phyloP scores from a whole-genome alignment of 2,329 filamentous ascomycete genomes.

The Colletotrichum australisinense region DNA sequence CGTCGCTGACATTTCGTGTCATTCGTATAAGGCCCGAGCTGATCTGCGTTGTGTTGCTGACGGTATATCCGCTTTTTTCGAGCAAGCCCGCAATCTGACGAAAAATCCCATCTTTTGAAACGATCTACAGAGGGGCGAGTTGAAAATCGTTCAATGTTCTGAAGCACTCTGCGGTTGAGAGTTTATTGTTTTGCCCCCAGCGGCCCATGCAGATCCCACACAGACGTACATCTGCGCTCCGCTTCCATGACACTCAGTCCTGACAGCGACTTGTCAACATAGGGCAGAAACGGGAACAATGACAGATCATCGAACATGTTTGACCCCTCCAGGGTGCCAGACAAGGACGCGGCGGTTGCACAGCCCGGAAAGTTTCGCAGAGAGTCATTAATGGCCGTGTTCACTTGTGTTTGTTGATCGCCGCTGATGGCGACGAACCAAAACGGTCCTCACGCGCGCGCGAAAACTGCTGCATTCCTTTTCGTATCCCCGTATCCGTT shows the following conservation, averaged over 20 bases:
- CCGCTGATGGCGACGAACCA: background rate
- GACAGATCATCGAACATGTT: conserved; percentile 12
- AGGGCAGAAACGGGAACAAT: background rate
- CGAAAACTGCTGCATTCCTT: background rate
- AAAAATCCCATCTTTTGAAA: conserved; percentile 15
- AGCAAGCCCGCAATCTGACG: background rate
- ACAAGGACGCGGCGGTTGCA: background rate
- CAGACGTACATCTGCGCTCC: background rate
- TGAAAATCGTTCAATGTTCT: background rate
- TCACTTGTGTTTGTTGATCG: background rate
- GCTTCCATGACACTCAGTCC: background rate
- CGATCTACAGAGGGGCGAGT: background rate
- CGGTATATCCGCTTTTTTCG: background rate
- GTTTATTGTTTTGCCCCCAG: background rate
- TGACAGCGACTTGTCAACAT: conserved; percentile 9
- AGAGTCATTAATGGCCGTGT: conserved; percentile 12
- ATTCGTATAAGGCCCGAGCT: background rate
- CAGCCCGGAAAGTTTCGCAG: conserved; percentile 16
- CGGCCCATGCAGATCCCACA: conserved; percentile 12
- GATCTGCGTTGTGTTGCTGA: background rate
- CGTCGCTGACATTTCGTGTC: conserved; percentile 1
- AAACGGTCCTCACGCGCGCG: background rate
- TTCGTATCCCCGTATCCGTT: background rate
- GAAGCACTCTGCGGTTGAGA: conserved; percentile 15
- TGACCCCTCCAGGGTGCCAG: background rate